These are phyloP conservation scores for Eimeria sp. DNA, from an alignment of 169 alveolate genomes.

Conservation along the genomic window DNA sequence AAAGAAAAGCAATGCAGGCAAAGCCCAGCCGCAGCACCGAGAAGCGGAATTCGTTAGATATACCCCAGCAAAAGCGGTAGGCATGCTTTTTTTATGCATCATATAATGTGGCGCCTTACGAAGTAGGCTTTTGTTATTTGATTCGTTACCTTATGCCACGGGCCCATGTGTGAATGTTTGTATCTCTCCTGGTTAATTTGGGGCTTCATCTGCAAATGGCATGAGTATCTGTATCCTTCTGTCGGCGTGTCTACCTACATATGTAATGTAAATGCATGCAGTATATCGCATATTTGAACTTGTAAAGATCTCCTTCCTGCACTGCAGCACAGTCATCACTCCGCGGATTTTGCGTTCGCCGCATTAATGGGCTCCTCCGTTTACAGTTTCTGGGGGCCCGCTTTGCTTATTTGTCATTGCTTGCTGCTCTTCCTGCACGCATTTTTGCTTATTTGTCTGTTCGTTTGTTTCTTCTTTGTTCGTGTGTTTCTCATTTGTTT, in stretches of 20 bases:
- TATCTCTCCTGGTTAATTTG: no score
- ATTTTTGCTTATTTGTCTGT: neutral
- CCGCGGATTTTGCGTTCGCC: no score
- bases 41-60: slow-evolving; percentile 72
- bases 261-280: no score
- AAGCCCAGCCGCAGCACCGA: slow-evolving; percentile 27
- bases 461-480: neutral
- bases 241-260: no score
- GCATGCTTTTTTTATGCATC: neutral
- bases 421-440: neutral
- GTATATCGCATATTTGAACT: no score
- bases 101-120: neutral
- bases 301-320: no score
- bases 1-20: slow-evolving; percentile 58
- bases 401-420: neutral
- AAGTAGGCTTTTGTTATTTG: neutral
- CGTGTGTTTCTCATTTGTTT: neutral
- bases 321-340: no score
- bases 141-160: neutral
- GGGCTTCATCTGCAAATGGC: no score
- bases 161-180: neutral
- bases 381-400: no score
- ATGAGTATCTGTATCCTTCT: no score
- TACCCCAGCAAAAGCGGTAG: slow-evolving; percentile 79
- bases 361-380: no score